phyloP scores from a whole-genome alignment of 495 filamentous ascomycete genomes.

The Neurospora sp. region DNA sequence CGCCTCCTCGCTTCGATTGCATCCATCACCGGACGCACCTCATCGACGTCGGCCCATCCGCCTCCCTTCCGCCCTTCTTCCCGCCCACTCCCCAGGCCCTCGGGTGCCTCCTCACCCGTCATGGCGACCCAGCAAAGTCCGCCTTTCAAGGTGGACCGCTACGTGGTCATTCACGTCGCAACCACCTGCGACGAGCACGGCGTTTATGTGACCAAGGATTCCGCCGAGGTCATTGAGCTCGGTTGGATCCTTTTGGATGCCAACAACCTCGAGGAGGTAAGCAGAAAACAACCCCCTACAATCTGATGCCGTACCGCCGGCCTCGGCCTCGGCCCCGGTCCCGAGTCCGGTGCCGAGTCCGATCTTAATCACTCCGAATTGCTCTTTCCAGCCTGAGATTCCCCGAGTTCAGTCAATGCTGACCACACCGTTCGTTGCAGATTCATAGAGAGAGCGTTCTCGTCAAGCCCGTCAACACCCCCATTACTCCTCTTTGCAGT shows the following conservation, averaged over 20 bases:
- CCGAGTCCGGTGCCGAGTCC: background rate
- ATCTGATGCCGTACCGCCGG: background rate
- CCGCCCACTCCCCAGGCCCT: background rate
- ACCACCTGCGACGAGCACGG: conserved; percentile 99
- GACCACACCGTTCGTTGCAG: conserved; percentile 36
- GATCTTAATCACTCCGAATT: background rate
- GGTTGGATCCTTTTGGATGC: conserved; percentile 95
- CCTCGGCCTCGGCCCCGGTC: background rate
- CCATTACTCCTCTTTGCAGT: conserved; percentile 98
- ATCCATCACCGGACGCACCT: background rate
- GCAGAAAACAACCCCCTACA: conserved; percentile 2
- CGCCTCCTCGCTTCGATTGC: background rate
- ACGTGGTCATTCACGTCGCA: conserved; percentile 94
- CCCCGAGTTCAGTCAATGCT: conserved; percentile 1
- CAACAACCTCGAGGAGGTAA: conserved; percentile 84
- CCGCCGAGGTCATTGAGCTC: conserved; percentile 96
- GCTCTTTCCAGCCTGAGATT: background rate
- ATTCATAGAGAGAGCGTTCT: conserved; percentile 89
- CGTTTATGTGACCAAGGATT: conserved; percentile 98
- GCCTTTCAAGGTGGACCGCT: conserved; percentile 70
- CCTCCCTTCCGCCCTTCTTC: background rate
- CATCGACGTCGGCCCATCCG: background rate
- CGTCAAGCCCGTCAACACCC: conserved; percentile 96
- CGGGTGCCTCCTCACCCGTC: conserved; percentile 4
- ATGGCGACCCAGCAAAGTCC: conserved; percentile 39